phyloP scores from a whole-genome alignment of 176 grass and related monocot genomes.

The Zea luxurians region DNA sequence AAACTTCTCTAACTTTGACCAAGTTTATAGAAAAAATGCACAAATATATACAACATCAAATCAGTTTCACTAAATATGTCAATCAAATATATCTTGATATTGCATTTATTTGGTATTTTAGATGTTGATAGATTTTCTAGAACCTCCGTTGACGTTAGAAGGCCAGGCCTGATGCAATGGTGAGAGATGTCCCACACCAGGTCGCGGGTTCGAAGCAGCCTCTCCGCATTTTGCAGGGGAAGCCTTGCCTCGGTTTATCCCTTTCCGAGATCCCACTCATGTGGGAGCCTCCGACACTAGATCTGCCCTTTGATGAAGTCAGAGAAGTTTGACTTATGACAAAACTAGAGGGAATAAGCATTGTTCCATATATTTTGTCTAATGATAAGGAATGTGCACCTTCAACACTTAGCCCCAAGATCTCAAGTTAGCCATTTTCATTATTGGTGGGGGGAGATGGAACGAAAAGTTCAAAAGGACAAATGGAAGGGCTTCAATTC shows the following conservation, averaged over 20 bases:
- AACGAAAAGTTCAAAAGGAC: too few relatives aligned
- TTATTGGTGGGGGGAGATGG: too few relatives aligned
- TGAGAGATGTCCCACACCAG: too few relatives aligned
- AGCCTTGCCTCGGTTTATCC: too few relatives aligned
- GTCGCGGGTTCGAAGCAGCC: too few relatives aligned
- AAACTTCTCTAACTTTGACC: background rate
- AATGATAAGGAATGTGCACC: background rate
- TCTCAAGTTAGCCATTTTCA: too few relatives aligned
- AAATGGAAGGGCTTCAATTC: too few relatives aligned
- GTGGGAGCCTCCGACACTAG: too few relatives aligned
- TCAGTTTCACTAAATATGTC: background rate
- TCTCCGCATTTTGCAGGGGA: too few relatives aligned
- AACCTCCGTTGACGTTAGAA: background rate
- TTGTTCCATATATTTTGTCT: background rate
- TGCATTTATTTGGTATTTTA: background rate
- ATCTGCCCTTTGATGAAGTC: background rate
- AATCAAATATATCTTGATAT: background rate
- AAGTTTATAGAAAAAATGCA: background rate
- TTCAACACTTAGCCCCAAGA: too few relatives aligned
- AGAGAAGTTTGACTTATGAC: background rate
- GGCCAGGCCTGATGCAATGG: too few relatives aligned
- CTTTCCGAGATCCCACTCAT: too few relatives aligned
- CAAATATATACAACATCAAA: background rate
- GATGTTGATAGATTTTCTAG: background rate
- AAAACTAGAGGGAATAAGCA: background rate